A percentile compares a stretch with the other conserved stretches of the same genome.
These are phyloP conservation scores for Cucumis cinereus DNA, from an alignment of 306 rosid species.

Conservation along the genomic window DNA sequence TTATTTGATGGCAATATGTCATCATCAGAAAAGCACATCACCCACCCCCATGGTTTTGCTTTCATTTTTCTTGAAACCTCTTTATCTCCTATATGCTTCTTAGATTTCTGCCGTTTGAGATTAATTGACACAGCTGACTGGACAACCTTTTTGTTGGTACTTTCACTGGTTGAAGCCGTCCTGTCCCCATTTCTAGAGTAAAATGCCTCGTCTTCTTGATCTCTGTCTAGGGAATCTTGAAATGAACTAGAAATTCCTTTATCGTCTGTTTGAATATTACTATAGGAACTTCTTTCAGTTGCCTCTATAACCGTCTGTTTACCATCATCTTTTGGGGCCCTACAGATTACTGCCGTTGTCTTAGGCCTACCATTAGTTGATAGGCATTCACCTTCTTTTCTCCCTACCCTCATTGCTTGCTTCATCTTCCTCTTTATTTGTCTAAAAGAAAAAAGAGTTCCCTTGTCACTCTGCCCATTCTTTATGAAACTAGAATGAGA, in stretches of 20 bases:
- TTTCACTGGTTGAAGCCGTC: slow-evolving; percentile 28
- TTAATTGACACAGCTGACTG: not conserved
- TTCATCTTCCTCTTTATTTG: slow-evolving; percentile 40
- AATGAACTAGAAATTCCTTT: slow-evolving; percentile 14
- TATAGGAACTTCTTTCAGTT: slow-evolving; percentile 15
- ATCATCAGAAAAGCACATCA: slow-evolving; percentile 20
- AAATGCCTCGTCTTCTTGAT: slow-evolving; percentile 14
- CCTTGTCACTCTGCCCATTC: slow-evolving; percentile 17
- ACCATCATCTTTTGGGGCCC: slow-evolving; percentile 19
- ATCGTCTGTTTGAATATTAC: not conserved
- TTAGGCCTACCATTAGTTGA: slow-evolving; percentile 8
- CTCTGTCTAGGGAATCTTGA: slow-evolving; percentile 16
- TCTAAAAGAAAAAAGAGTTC: slow-evolving; percentile 23
- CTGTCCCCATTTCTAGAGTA: slow-evolving; percentile 24
- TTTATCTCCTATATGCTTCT: slow-evolving; percentile 13
- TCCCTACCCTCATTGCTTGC: slow-evolving; percentile 30
- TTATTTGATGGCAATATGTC: slow-evolving; percentile 24
- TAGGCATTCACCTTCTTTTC: slow-evolving; percentile 26
- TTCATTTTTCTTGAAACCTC: slow-evolving; percentile 9
- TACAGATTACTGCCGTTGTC: slow-evolving; percentile 8
- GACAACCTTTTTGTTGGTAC: slow-evolving; percentile 7
- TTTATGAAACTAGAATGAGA: slow-evolving; percentile 16
- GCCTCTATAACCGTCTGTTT: slow-evolving; percentile 17
- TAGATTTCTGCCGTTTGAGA: slow-evolving; percentile 19
- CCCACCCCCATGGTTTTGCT: slow-evolving; percentile 18